Evolutionary conservation across 345 rosid genomes (phyloP).

Genomic region (Salix arbutifolia): DNA sequence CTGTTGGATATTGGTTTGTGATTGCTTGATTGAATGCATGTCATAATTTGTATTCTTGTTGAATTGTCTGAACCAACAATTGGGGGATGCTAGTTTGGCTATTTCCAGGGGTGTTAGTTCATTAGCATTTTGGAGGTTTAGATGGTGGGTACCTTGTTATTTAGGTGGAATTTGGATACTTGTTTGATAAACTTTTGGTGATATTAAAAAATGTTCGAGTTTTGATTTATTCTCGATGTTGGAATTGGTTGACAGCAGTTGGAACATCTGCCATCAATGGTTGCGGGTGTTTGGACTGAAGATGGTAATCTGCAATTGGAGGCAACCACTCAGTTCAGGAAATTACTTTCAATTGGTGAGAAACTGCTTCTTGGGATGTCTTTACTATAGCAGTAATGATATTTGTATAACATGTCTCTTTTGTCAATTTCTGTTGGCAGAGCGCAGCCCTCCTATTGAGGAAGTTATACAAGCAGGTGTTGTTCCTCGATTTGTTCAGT

Average conservation of each 20-base stretch:
- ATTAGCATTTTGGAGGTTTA: not conserved
- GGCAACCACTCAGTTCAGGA: constrained; percentile 78
- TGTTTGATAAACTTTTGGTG: not conserved
- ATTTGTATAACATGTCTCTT: not conserved
- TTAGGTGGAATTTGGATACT: not conserved
- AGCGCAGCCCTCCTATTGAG: constrained; percentile 82
- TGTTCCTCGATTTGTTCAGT: constrained; percentile 79
- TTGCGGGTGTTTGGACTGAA: constrained; percentile 57
- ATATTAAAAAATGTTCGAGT: not conserved
- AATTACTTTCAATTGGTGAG: constrained; percentile 72
- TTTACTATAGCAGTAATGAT: not conserved
- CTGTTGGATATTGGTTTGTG: not conserved
- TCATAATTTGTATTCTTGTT: not conserved
- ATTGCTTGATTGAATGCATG: not conserved
- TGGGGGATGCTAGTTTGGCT: not conserved
- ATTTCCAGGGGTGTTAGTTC: not conserved
- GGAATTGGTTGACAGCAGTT: constrained; percentile 31
- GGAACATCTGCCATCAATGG: constrained; percentile 76
- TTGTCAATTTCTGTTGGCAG: constrained; percentile 23
- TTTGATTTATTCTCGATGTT: not conserved
- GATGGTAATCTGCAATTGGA: constrained; percentile 63
- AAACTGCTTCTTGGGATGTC: not conserved
- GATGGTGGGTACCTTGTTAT: not conserved
- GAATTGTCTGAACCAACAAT: not conserved
- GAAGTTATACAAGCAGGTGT: constrained; percentile 80